Evolutionary conservation across 805 yeast genomes (phyloP).

Genomic region (Tetrapisispora fleetii): DNA sequence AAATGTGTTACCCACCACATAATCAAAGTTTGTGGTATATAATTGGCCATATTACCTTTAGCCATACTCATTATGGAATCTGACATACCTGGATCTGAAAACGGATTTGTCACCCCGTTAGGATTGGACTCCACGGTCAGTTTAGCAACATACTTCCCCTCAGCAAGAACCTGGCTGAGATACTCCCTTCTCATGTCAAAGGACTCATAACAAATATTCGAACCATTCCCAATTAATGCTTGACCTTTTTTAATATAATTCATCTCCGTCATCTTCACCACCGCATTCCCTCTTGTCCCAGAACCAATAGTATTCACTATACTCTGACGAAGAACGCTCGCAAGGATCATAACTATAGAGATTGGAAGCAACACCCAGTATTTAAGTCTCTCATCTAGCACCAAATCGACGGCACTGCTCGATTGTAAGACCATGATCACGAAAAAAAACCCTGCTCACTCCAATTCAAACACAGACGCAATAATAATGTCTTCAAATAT

Average conservation of each 20-base stretch:
- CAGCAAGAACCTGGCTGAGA: slow-evolving; percentile 38
- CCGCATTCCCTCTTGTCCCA: slow-evolving; percentile 42
- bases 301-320: slow-evolving; percentile 53
- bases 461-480: not conserved
- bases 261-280: slow-evolving; percentile 46
- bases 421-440: not conserved
- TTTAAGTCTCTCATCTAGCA: slow-evolving; percentile 72
- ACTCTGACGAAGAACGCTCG: slow-evolving; percentile 69
- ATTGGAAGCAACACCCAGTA: slow-evolving; percentile 91
- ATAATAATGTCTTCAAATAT: not conserved
- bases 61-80: slow-evolving; percentile 71
- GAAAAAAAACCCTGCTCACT: not conserved
- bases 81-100: slow-evolving; percentile 58
- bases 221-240: slow-evolving; percentile 45
- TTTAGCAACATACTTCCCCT: slow-evolving; percentile 46
- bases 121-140: slow-evolving; percentile 31
- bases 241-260: slow-evolving; percentile 53
- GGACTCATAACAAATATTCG: slow-evolving; percentile 42
- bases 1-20: slow-evolving; percentile 96
- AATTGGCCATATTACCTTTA: slow-evolving; percentile 72
- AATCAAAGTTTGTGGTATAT: slow-evolving; percentile 82
- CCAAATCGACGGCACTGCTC: slow-evolving; percentile 39
- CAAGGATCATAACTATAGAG: slow-evolving; percentile 77
- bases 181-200: slow-evolving; percentile 45
- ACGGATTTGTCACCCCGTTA: slow-evolving; percentile 40